Conservation (phyloP, 352 stramenopile genomes). For the Pythium oligandrum region DNA sequence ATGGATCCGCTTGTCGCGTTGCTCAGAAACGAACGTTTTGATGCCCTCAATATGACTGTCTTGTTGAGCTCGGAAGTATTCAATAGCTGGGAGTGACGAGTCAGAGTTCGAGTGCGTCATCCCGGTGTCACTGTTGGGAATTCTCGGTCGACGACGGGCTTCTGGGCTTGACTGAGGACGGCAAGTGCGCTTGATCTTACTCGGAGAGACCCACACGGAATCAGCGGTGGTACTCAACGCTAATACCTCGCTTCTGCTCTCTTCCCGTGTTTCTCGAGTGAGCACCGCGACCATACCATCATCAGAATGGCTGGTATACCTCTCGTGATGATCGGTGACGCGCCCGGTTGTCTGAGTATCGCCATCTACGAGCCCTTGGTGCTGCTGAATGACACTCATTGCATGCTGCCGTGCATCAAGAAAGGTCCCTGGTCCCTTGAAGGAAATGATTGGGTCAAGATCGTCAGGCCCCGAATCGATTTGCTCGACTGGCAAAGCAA, state of each 20-base stretch:
- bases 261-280: too few relatives aligned
- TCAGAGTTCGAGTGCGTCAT: conserved; percentile 9
- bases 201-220: too few relatives aligned
- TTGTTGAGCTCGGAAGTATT: conserved; percentile 3
- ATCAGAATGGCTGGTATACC: not conserved
- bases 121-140: too few relatives aligned
- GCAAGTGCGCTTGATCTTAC: too few relatives aligned
- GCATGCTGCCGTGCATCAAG: conserved; percentile 28
- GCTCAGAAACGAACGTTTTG: conserved; percentile 6
- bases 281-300: too few relatives aligned
- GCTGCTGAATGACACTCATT: conserved; percentile 9
- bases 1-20: conserved; percentile 5
- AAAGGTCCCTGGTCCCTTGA: conserved; percentile 39
- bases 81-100: not conserved
- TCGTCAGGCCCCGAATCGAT: not conserved
- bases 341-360: conserved; percentile 13
- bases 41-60: not conserved
- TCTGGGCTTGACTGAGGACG: conserved; percentile 21
- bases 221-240: too few relatives aligned
- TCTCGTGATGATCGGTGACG: conserved; percentile 3
- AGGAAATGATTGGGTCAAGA: conserved; percentile 8
- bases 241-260: too few relatives aligned
- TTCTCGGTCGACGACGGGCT: conserved; percentile 3
- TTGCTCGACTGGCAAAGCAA: too few relatives aligned
- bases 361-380: conserved; percentile 1